Evolutionary conservation across 2,329 filamentous ascomycete genomes (phyloP).

Genomic region (Lachnum nothofagi): DNA sequence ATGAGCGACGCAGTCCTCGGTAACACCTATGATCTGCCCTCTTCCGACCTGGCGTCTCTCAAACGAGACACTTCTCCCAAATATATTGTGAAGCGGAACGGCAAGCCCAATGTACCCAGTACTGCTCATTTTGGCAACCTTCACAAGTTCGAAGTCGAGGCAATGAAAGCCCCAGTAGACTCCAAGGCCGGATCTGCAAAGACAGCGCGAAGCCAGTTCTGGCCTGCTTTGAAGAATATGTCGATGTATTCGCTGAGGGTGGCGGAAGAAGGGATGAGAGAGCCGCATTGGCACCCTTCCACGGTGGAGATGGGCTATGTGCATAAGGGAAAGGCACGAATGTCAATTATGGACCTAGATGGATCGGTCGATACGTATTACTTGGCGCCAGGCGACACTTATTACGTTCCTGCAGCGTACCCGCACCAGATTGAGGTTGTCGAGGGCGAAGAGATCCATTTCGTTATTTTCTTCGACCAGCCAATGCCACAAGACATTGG

Average conservation of each 20-base stretch:
- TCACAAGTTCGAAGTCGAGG: constrained; percentile 1
- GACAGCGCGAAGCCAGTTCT: not conserved
- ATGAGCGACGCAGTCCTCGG: constrained; percentile 1
- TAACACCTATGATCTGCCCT: not conserved
- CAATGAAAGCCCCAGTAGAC: not conserved
- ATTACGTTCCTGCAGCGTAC: not conserved
- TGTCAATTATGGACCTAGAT: not conserved
- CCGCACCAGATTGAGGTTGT: constrained; percentile 2
- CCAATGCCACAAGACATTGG: not conserved
- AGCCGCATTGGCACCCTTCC: constrained; percentile 1
- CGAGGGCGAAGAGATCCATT: not conserved
- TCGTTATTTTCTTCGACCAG: not conserved
- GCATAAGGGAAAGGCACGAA: not conserved
- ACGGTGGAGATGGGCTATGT: not conserved
- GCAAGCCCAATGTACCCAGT: not conserved
- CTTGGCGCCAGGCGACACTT: not conserved
- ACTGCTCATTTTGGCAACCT: not conserved
- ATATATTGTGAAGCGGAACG: not conserved
- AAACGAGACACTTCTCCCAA: not conserved
- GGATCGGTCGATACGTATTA: not conserved
- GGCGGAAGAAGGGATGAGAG: not conserved
- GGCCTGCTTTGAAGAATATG: not conserved
- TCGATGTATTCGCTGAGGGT: not conserved
- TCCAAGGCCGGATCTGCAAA: not conserved
- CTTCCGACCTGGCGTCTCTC: not conserved